Base-by-base conservation (phyloP, 1,284 basidiomycete genomes). In the Sanguinoderma infundibulare region DNA sequence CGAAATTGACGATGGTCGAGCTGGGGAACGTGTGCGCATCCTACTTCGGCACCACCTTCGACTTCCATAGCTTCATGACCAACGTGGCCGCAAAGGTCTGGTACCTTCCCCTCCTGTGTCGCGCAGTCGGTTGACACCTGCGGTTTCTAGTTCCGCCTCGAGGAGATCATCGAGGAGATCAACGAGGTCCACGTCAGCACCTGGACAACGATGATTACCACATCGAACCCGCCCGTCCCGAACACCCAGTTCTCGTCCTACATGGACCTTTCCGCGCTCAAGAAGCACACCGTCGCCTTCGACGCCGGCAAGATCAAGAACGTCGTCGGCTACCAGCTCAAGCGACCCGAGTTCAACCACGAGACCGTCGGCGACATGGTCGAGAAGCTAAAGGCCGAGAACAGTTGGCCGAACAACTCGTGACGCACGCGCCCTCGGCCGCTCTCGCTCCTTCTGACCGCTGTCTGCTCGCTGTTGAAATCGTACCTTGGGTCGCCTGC, bases 161-260 rank as follows among this genome's bases (percentile, higher is more conserved):
- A 90, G 44, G 90, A 92, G 65, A 78, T 86, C 60, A 85, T 95
- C 2, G 92, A 95, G 70, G 92, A 95, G 55, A 92, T 95, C 70
- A 96, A 96, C 72, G 94, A 95, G 72, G 86, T 87, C 67, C 95
- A 96, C 72, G 90, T 95, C 46, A 82, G 86, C 63, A 88, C 86
- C 5, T 97, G 95, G 95, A 90, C 87, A 1, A 83, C 91, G 67
- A 95, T 97, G 91, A 81, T 95, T 62, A 79, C 80, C 20, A 83
- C 79, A 53, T 91, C 92, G 17, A 81, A 86, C 52, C 93, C 93
- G 40, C 91, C 91, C 0, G 84, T 95, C 59, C 78, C 83, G 5
- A 90, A 90, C 60, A 90, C 90, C 0, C 91, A 91, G 0, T 81
- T 96, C 65, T 87, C 84, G 17, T 92, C 94, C 0, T 96, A 94